Evolutionary conservation across 2,329 filamentous ascomycete species (phyloP).

Genomic region (Alternaria arbusti): DNA sequence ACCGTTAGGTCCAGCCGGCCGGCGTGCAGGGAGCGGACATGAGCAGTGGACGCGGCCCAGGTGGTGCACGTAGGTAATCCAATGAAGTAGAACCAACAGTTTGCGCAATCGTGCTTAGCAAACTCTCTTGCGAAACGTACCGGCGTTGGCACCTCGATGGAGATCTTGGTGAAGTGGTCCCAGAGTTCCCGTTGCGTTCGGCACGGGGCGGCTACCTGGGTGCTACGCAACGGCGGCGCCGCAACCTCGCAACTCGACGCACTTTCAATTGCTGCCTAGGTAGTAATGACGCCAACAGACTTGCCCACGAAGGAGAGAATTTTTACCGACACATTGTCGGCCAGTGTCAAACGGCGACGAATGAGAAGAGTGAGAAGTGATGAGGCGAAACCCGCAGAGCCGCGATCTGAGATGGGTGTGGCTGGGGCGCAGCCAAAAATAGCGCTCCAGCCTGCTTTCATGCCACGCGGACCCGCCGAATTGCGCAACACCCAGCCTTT

Average conservation of each 20-base stretch:
- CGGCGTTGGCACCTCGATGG: not conserved
- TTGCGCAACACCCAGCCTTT: slow-evolving; percentile 1
- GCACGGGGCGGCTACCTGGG: not conserved
- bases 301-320: not conserved
- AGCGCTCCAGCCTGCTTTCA: slow-evolving; percentile 5
- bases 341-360: not conserved
- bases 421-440: slow-evolving; percentile 11
- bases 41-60: not conserved
- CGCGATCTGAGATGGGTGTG: slow-evolving; percentile 4
- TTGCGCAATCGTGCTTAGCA: not conserved
- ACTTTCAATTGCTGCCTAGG: not conserved
- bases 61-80: not conserved
- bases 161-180: not conserved
- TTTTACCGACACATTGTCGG: not conserved
- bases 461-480: not conserved
- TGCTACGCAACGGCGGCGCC: slow-evolving; percentile 1
- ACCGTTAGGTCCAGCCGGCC: not conserved
- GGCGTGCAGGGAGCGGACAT: slow-evolving; percentile 9
- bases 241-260: not conserved
- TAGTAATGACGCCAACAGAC: not conserved
- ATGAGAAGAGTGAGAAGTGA: not conserved
- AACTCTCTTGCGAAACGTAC: slow-evolving; percentile 1
- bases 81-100: not conserved
- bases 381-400: slow-evolving; percentile 2
- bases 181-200: not conserved